Evolutionary conservation across 306 rosid species (phyloP).

Genomic region (Geum urbanum): DNA sequence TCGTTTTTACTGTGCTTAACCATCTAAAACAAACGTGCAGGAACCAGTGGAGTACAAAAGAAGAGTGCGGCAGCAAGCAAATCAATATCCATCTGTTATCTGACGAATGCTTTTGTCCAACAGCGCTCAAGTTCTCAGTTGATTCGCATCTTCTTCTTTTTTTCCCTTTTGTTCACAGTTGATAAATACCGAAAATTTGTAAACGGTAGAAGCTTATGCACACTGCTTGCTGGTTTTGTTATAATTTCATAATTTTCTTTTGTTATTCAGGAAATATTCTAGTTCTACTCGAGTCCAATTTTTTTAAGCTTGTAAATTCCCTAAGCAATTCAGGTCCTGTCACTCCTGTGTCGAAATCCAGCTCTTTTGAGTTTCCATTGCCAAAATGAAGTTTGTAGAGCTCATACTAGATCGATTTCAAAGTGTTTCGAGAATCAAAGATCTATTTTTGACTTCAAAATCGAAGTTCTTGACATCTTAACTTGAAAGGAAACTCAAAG

Average conservation of each 20-base stretch:
- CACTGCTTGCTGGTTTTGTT: background rate
- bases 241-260: background rate
- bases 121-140: background rate
- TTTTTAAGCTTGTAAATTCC: background rate
- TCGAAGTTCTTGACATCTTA: too few species aligned
- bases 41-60: conserved; percentile 63
- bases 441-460: background rate
- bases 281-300: background rate
- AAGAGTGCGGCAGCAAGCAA: conserved; percentile 79
- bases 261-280: background rate
- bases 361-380: background rate
- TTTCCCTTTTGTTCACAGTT: background rate
- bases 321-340: background rate
- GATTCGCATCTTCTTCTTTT: background rate
- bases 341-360: too few species aligned
- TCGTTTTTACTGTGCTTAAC: conserved; percentile 6
- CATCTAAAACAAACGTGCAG: conserved; percentile 32
- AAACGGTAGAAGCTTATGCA: background rate
- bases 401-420: background rate
- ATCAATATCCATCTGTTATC: conserved; percentile 67
- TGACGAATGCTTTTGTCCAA: conserved; percentile 20
- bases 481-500: background rate
- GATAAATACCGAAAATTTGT: background rate
- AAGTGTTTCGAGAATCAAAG: background rate
- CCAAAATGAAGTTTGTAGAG: background rate